A percentile compares a stretch with the other conserved stretches of the same genome.
Evolutionary conservation across 305 asterid species (phyloP).

Genomic region (Stenogyne calaminthoides): DNA sequence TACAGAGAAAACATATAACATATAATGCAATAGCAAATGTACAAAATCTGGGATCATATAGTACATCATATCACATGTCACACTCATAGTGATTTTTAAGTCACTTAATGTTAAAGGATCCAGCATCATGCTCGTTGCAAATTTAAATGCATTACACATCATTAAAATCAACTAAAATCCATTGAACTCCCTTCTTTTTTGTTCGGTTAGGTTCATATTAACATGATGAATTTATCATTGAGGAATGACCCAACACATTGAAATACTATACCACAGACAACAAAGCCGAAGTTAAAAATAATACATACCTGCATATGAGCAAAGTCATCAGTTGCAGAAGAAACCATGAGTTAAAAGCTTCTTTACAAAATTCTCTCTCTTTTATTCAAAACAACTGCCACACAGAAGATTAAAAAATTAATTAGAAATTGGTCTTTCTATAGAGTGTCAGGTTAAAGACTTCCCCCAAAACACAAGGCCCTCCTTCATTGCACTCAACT

Average conservation of each 20-base stretch:
- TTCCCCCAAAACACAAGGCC: too few species aligned
- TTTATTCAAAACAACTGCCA: constrained; percentile 26
- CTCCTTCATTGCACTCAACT: too few species aligned
- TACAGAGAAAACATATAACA: background rate
- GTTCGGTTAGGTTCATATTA: background rate
- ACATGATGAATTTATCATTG: background rate
- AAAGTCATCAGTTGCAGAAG: constrained; percentile 42
- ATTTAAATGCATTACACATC: constrained; percentile 1
- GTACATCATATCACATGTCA: background rate
- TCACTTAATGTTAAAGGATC: background rate
- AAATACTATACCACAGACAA: background rate
- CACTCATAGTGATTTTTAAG: background rate
- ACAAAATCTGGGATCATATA: background rate
- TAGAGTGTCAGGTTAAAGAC: background rate
- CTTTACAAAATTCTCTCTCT: constrained; percentile 25
- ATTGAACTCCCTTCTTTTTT: background rate
- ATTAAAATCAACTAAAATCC: background rate
- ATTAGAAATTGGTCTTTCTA: background rate
- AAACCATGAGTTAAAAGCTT: constrained; percentile 39
- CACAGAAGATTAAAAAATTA: background rate
- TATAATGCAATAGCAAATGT: background rate
- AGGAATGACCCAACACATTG: background rate
- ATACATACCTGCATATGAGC: constrained; percentile 47
- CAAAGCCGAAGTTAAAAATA: background rate
- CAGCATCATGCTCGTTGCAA: background rate